These are phyloP conservation scores for Didymosphaeria variabile DNA, from an alignment of 2,329 filamentous ascomycete genomes.

Conservation along the genomic window DNA sequence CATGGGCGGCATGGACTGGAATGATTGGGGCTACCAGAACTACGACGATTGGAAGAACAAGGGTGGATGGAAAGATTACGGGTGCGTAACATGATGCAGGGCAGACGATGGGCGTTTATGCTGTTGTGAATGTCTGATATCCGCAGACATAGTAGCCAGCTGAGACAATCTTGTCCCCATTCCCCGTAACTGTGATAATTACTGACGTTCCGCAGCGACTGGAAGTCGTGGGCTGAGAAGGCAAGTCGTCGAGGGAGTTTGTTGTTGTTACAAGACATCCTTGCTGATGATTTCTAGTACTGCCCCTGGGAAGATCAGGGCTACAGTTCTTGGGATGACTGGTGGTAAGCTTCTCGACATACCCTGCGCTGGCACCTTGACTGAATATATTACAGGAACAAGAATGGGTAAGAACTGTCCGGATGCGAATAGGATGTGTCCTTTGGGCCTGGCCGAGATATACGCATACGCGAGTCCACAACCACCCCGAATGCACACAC, in stretches of 20 bases:
- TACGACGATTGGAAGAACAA: background rate
- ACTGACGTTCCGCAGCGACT: too few species aligned
- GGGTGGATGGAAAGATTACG: background rate
- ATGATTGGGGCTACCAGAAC: background rate
- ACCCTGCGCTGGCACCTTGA: background rate
- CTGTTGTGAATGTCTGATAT: background rate
- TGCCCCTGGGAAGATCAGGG: background rate
- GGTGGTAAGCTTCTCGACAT: background rate
- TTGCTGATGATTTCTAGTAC: background rate
- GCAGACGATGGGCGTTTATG: background rate
- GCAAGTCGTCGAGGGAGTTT: too few species aligned
- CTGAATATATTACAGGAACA: background rate
- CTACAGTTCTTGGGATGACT: background rate
- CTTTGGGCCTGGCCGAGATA: too few species aligned
- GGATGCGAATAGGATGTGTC: background rate
- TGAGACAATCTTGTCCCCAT: too few species aligned
- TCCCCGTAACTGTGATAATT: too few species aligned
- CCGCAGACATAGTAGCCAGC: too few species aligned
- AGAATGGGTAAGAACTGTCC: background rate
- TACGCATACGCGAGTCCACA: background rate
- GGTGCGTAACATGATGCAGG: too few species aligned
- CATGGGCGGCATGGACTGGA: background rate
- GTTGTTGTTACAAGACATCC: too few species aligned
- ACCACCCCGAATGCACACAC: background rate
- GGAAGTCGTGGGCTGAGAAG: too few species aligned